Evolutionary conservation across 768 basidiomycete genomes (phyloP).

Genomic region (Gloeopeniophorella convolvens): DNA sequence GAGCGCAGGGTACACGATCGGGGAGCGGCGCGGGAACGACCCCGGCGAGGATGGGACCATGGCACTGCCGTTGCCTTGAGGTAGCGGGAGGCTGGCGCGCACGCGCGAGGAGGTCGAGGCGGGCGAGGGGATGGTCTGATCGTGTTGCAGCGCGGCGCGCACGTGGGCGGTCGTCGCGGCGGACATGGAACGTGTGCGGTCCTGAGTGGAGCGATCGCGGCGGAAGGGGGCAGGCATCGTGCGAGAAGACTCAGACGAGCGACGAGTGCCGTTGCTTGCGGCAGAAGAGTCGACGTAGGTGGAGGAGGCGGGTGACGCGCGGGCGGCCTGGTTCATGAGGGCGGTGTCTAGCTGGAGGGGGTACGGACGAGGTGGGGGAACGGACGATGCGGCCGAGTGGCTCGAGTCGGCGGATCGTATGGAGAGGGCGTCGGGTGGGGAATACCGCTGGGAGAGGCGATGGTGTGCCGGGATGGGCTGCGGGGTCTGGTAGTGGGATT

Average conservation of each 20-base stretch:
- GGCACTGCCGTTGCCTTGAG: constrained; percentile 27
- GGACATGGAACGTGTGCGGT: constrained; percentile 75
- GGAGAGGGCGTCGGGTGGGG: constrained; percentile 32
- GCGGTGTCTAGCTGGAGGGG: constrained; percentile 58
- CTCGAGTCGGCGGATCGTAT: constrained; percentile 34
- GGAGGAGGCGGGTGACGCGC: constrained; percentile 31
- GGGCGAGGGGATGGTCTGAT: constrained; percentile 24
- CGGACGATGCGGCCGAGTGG: constrained; percentile 23
- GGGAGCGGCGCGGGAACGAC: constrained; percentile 44
- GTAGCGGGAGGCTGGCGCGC: constrained; percentile 27
- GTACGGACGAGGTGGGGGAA: constrained; percentile 33
- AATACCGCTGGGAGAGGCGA: constrained; percentile 16
- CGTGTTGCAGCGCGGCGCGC: constrained; percentile 39
- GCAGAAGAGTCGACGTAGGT: constrained; percentile 31
- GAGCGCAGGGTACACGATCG: constrained; percentile 91
- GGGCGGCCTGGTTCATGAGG: constrained; percentile 24
- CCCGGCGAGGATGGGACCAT: constrained; percentile 22
- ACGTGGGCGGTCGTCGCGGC: constrained; percentile 44
- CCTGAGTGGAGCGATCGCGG: constrained; percentile 55
- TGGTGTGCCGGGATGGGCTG: constrained; percentile 18
- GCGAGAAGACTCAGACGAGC: constrained; percentile 66
- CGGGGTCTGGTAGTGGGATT: constrained; percentile 5
- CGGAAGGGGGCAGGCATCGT: constrained; percentile 53
- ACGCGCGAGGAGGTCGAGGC: constrained; percentile 28
- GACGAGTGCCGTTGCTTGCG: constrained; percentile 33